Base-by-base conservation (phyloP, 208 protist species). In the Endotrypanum monterogeii region DNA sequence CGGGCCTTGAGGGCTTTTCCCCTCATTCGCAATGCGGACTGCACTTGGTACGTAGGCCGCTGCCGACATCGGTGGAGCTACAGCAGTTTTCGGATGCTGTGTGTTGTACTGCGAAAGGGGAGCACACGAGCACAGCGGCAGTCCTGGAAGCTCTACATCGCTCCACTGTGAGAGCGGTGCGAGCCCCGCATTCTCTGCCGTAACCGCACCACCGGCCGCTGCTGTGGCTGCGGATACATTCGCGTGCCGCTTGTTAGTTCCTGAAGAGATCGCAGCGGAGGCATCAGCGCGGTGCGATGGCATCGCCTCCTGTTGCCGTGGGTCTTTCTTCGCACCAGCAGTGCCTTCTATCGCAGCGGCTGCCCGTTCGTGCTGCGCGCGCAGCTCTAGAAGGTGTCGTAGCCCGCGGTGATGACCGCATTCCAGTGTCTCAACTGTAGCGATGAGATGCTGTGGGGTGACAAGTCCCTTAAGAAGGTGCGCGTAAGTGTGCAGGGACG, bases 391-490 rank as follows among this genome's bases (percentile, higher is more conserved):
- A 9, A 97, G 82, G 56, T 93, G 84, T 25, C 88, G 82, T 55
- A 97, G 83, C 7, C 89, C 87, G 39, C 86, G 82, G 75, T 97
- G 92, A n/a, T 86, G 83, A 25, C 90, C 88, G 23, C 84, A 76
- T 46, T 78, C 68, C 30, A 85, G 73, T 11, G 74, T 74, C 44
- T 84, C 83, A 3, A 79, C 85, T 0, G 77, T 71, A 14, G 84
- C 73, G 35, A 88, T 62, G 35, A 97, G 80, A 56, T 89, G 88
- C 55, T 92, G 85, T 23, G 90, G 88, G 44, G 80, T 78, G 51
- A 92, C 83, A 66, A 94, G 58, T 62, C 90, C 90, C 32, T 82
- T 84, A 50, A 92, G 73, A 41, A 97, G 65, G 52, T 85, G 76
- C 63, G 94, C 85, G 67, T 92, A 87, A 58, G 76, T 89, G 76